Evolutionary conservation across 257 asterid species (phyloP).

Genomic region (Solanum sparsipilum): DNA sequence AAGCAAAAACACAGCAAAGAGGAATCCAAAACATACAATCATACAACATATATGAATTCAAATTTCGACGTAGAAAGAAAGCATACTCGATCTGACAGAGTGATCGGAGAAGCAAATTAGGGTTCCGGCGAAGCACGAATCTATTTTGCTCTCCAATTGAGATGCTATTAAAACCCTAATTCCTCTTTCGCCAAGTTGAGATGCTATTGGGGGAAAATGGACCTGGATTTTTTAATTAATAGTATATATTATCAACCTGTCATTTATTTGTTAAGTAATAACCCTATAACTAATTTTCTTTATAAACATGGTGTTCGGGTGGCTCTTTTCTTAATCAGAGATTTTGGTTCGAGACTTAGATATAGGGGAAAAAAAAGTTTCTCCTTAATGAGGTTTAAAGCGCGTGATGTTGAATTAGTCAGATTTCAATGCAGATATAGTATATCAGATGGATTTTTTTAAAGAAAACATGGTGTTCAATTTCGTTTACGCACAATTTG

Average conservation of each 20-base stretch:
- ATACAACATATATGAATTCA: neutral
- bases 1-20: too few species aligned
- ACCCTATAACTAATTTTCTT: neutral
- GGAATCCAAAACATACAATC: neutral
- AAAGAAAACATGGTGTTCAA: neutral
- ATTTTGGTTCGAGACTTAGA: neutral
- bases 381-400: neutral
- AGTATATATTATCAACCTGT: neutral
- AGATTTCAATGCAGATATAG: neutral
- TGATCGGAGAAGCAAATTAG: neutral
- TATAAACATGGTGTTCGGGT: neutral
- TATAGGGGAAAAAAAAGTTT: neutral
- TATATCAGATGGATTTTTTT: too few species aligned
- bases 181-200: neutral
- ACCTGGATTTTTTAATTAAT: neutral
- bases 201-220: neutral
- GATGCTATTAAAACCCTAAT: slow-evolving; percentile 3
- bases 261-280: neutral
- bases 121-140: neutral
- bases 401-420: neutral
- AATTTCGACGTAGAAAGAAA: neutral
- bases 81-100: neutral
- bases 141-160: neutral
- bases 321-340: neutral
- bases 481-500: neutral